These are phyloP conservation scores for Asterella californica DNA, from an alignment of 225 moss, liverwort and hornwort genomes.

Conservation along the genomic window DNA sequence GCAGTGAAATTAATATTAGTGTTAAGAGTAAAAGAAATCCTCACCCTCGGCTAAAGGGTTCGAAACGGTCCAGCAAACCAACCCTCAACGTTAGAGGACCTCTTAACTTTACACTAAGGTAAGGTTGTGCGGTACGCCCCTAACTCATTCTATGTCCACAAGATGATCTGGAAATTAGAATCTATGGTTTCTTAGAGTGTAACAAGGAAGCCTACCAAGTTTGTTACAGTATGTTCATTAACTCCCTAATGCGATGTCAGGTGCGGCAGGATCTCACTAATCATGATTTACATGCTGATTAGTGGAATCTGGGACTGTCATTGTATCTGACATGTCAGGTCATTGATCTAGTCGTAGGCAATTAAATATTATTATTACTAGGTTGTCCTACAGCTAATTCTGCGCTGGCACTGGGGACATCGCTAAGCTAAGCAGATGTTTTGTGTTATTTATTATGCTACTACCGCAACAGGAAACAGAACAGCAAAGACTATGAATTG, in stretches of 20 bases:
- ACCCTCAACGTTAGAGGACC: no score
- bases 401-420: neutral
- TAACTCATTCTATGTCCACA: no score
- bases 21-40: no score
- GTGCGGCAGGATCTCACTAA: neutral
- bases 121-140: no score
- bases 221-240: neutral
- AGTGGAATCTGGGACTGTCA: neutral
- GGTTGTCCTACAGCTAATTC: neutral
- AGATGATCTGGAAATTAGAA: no score
- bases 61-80: no score
- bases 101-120: no score
- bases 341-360: neutral
- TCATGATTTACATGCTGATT: constrained; percentile 3
- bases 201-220: neutral
- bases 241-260: neutral
- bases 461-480: neutral
- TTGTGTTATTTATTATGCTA: neutral
- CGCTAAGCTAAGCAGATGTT: neutral
- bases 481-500: neutral
- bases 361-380: neutral
- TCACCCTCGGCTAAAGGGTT: no score
- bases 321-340: neutral
- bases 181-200: neutral
- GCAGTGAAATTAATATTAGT: no score